Evolutionary conservation across 2,329 filamentous ascomycete species (phyloP), one percentile per base, ranked within the genome.

Genomic region (Arachnomyces sp.): DNA sequence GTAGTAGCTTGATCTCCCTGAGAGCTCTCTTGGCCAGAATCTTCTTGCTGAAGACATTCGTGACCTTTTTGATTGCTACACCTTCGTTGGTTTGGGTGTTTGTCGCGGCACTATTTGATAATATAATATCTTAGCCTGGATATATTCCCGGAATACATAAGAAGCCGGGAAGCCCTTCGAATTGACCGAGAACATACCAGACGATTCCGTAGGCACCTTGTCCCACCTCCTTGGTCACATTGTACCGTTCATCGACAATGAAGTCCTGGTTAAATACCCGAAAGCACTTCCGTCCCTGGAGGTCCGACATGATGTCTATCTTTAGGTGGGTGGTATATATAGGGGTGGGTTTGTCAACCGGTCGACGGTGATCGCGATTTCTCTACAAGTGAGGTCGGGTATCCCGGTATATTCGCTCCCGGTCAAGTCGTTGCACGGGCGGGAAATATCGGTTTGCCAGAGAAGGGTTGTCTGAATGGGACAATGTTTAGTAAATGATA

Each of bases 231-330:
- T 98, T 98, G 51, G 90, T 96, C 51, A 98, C 92, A 51, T 86
- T 95, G 72, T 98, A 98, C 57, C 90, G 82, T 68, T 96, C 90
- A 63, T 96, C 92, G 59, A 96, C 92, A 55, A 95, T 82, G 63
- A 98, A 98, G 72, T 98, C 92, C 63, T 98, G 92, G 75, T 95
- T 95, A 72, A 98, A 98, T 65, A 98, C 89, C 81, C 94, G 95
- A 77, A 95, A 95, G 67, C 90, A 79, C 77, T 95, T 95, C 68
- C 88, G 83, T 61, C 80, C 80, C 48, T 71, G 68, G 46, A 80
- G 65, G 55, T 80, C 76, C 51, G 71, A 65, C 77, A 81, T 81
- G 56, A 42, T 60, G 36, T 30, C 33, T 15, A 34, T 36, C 30
- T 38, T 32, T 37, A 9, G n/a, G 29, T 37, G 21, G 18, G 25